Base-by-base conservation (phyloP, 2,329 filamentous ascomycete species). In the Apiospora koreana region DNA sequence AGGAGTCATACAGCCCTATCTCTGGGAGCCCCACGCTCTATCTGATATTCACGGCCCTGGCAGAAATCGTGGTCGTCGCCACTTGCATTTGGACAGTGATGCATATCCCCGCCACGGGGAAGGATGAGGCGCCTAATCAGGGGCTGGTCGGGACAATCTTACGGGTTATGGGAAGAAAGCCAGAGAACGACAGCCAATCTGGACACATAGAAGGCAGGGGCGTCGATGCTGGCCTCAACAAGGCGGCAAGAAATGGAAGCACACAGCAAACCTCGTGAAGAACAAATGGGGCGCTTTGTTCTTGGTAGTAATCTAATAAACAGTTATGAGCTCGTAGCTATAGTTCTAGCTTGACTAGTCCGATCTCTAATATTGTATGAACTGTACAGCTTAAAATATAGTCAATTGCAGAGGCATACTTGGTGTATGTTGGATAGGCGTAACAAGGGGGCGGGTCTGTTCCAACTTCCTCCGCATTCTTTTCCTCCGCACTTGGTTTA, bases 11-110 rank as follows among this genome's bases (percentile, higher is more conserved):
- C 42, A 67, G n/a, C 65, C 25, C 42, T 42, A 8, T 67, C 14
- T 16, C 7, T 25, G 65, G 65, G 8, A 67, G 25, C 42, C 25
- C 65, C 42, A 46, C 42, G 25, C 41, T 67, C 65, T 67, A 67
- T n/a, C 25, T 67, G 14, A 12, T 67, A 25, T 45, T 67, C 16
- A 67, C 65, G 23, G 65, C 65, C 14, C n/a, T 73, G 16, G 25
- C 68, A 48, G 41, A 71, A 6, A 68, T 76, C 25, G 45, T 67
- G 35, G 69, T 76, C 41, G 64, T 78, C 25, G 46, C 69, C 2
- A 70, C 74, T 0, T 75, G 25, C 42, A 16, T 67, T 14, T 67
- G 65, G 65, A 45, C 65, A 16, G n/a, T 46, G 42, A 42, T 67
- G 42, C 65, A 46, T 25, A 35, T 67, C 23, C 41, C 42, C 8